These are phyloP conservation scores for Backusella tarrabulga DNA, from an alignment of 192 early-diverging fungal species.

Conservation along the genomic window DNA sequence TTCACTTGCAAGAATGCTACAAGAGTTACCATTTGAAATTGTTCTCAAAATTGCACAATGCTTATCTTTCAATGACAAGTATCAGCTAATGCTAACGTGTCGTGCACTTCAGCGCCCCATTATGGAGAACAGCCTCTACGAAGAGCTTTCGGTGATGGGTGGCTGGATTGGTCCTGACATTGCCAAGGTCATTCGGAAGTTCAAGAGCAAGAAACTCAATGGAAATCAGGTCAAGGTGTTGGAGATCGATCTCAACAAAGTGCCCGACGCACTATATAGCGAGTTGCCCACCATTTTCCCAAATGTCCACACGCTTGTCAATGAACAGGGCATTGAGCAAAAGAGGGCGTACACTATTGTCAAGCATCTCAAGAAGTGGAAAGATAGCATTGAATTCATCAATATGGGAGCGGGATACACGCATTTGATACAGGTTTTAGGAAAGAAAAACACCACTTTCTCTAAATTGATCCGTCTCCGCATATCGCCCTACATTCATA, in stretches of 20 bases:
- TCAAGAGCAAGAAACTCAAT: not conserved
- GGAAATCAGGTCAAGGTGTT: not conserved
- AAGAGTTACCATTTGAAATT: not conserved
- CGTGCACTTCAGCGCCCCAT: not conserved
- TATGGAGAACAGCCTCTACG: not conserved
- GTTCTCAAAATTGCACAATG: not conserved
- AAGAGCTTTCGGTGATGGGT: not conserved
- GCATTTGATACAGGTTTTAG: not conserved
- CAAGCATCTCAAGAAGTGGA: not conserved
- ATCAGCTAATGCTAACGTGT: not conserved
- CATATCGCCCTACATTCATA: not conserved
- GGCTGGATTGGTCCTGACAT: not conserved
- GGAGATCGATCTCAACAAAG: not conserved
- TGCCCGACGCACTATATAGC: not conserved
- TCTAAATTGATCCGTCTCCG: not conserved
- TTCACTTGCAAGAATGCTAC: too few species aligned
- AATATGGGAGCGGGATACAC: not conserved
- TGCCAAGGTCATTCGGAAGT: not conserved
- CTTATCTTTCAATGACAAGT: not conserved
- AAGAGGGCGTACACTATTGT: not conserved
- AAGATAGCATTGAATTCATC: not conserved
- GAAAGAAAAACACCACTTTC: not conserved
- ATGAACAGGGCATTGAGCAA: not conserved
- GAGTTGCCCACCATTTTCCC: not conserved
- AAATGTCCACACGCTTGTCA: not conserved